These are phyloP conservation scores for Coix lacrymajobi DNA, from an alignment of 176 grass and related monocot genomes.

Conservation along the genomic window DNA sequence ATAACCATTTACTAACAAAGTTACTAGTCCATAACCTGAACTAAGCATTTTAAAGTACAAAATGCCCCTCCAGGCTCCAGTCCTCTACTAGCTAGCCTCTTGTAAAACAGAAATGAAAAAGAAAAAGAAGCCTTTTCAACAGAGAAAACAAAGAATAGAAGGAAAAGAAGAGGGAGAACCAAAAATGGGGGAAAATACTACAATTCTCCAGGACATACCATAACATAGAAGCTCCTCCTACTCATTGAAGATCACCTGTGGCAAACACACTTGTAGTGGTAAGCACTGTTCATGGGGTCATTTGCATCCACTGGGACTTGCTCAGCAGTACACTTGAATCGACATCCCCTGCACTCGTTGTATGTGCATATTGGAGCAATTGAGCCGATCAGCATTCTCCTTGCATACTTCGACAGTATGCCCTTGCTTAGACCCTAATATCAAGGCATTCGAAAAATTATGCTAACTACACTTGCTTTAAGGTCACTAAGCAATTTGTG, in stretches of 20 bases:
- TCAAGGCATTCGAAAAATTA: constrained; percentile 18
- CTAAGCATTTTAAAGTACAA: constrained; percentile 46
- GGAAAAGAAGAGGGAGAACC: constrained; percentile 1
- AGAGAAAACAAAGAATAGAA: constrained; percentile 15
- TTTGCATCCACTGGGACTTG: constrained; percentile 85
- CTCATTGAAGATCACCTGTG: constrained; percentile 61
- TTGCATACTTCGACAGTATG: constrained; percentile 25
- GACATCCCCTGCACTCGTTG: constrained; percentile 89
- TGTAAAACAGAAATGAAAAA: background rate
- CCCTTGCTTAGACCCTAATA: constrained; percentile 35
- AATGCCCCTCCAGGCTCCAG: constrained; percentile 19
- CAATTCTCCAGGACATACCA: constrained; percentile 27
- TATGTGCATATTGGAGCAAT: constrained; percentile 78
- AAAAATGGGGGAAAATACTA: constrained; percentile 14
- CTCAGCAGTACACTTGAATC: constrained; percentile 80
- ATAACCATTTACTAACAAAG: constrained; percentile 46
- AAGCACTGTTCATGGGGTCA: constrained; percentile 93
- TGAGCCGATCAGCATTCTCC: constrained; percentile 79
- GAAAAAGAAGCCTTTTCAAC: constrained; percentile 29
- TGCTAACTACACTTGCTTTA: constrained; percentile 30
- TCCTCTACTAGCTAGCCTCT: constrained; percentile 37
- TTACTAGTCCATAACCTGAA: constrained; percentile 41
- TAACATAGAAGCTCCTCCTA: constrained; percentile 28
- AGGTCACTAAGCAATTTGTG: background rate
- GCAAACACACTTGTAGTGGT: constrained; percentile 93